Evolutionary conservation across 768 basidiomycete species (phyloP).

Genomic region (Trametes cinnabarina): DNA sequence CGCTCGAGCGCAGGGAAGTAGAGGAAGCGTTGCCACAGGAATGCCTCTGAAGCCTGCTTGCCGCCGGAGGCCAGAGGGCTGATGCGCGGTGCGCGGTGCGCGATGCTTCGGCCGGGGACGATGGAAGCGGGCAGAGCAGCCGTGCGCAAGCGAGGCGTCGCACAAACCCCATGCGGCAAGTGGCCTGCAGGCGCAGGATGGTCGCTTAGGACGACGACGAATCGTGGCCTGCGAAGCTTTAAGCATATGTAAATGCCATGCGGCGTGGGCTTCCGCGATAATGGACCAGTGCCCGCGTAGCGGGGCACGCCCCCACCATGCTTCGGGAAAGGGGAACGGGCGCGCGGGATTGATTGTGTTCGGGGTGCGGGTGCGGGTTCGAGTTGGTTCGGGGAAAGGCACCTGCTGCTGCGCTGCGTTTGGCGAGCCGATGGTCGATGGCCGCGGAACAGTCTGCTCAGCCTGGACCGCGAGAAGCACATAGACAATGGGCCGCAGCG

Average conservation of each 20-base stretch:
- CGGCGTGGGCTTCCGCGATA: slow-evolving; percentile 16
- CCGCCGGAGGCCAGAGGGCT: too few relatives aligned
- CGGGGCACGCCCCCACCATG: background rate
- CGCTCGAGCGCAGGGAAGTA: background rate
- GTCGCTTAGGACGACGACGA: background rate
- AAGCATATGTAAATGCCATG: slow-evolving; percentile 15
- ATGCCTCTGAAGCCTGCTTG: too few relatives aligned
- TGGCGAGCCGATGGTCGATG: background rate
- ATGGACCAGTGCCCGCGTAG: slow-evolving; percentile 3
- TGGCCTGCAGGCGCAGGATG: too few relatives aligned
- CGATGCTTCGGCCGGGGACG: background rate
- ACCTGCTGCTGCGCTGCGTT: background rate
- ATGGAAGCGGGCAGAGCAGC: background rate
- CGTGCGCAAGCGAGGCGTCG: slow-evolving; percentile 3
- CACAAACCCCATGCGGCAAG: slow-evolving; percentile 7
- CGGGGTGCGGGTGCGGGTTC: too few relatives aligned
- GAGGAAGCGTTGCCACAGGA: too few relatives aligned
- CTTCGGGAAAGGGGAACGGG: background rate
- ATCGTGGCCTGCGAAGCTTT: slow-evolving; percentile 18
- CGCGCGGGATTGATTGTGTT: too few relatives aligned
- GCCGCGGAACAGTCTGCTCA: background rate
- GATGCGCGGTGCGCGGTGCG: too few relatives aligned
- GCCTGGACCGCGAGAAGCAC: slow-evolving; percentile 2
- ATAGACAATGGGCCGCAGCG: background rate
- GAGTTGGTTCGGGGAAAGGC: slow-evolving; percentile 2